A percentile compares a stretch with the other conserved stretches of the same genome.
Evolutionary conservation across 805 yeast genomes (phyloP).

Genomic region (Phaffomyces opuntiae): DNA sequence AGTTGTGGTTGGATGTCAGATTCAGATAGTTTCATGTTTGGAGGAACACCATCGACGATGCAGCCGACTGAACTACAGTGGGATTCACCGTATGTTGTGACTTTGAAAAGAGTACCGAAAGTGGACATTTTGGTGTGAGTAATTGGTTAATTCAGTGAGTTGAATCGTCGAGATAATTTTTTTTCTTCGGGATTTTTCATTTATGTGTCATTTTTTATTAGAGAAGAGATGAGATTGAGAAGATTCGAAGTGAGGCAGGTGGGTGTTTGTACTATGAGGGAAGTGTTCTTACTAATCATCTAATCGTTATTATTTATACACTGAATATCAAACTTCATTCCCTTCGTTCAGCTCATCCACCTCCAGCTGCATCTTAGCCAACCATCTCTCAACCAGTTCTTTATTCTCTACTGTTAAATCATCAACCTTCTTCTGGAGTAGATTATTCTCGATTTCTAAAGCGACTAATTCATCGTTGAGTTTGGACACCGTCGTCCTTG

Average conservation of each 20-base stretch:
- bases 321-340: not conserved
- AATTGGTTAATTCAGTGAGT: not conserved
- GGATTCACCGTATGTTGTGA: constrained; percentile 96
- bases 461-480: constrained; percentile 64
- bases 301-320: too few species aligned
- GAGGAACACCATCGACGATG: constrained; percentile 97
- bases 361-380: constrained; percentile 48
- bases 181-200: not conserved
- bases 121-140: constrained; percentile 47
- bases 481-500: constrained; percentile 49
- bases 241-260: too few species aligned
- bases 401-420: constrained; percentile 42
- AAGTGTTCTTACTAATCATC: too few species aligned
- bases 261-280: too few species aligned
- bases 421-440: constrained; percentile 27
- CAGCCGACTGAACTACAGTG: constrained; percentile 98
- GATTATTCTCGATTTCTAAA: constrained; percentile 46
- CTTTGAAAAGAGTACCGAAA: constrained; percentile 57
- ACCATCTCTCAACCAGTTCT: constrained; percentile 49
- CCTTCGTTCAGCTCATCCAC: constrained; percentile 47
- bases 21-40: constrained; percentile 75
- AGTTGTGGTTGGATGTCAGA: constrained; percentile 92
- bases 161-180: not conserved
- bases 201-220: not conserved
- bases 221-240: too few species aligned